Evolutionary conservation across 164 flowering plant species (phyloP), one percentile per base, ranked within the genome.

Genomic region (Nymphaea thermarum): DNA sequence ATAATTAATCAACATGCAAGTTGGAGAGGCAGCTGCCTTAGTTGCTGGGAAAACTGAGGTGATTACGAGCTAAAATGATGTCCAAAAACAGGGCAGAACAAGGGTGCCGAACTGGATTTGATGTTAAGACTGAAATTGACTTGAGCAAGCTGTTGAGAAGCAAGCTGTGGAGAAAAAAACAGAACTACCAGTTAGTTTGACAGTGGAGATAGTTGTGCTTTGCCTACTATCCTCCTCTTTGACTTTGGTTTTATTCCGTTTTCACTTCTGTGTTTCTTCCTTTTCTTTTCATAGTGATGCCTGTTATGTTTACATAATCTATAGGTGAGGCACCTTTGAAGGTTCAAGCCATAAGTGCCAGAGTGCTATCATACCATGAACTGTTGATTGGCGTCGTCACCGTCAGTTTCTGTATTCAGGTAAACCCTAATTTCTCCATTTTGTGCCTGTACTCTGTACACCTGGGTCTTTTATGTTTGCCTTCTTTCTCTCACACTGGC

Each of bases 111-210:
- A 1, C 36, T 25, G 36, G 36, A 25, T 1, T 25, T 25, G 36
- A 25, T 25, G 36, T 25, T 25, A 25, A 25, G 36, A 25, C 36
- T 25, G 36, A 25, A 25, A 25, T 25, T 25, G 36, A 25, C 36
- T 25, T 25, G 36, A 25, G 36, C 36, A 25, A 25, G 36, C 36
- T 25, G 36, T 25, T 25, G 36, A 25, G 36, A 25, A n/a, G n/a
- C n/a, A n/a, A n/a, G n/a, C n/a, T n/a, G n/a, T n/a, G n/a, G n/a
- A n/a, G n/a, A n/a, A 90, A 81, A 91, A 87, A 72, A 75, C 89
- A 69, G 93, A 92, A 68, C 77, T 95, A 14, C 78, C 92, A 3
- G 96, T 88, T 74, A 98, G 98, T 60, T 44, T 95, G 72, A 88
- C 74, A 90, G 92, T 71, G 88, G 82, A 70, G 99, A 98, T 92